Conservation (phyloP, 768 basidiomycete genomes). For the Amanita pallidorosea region DNA sequence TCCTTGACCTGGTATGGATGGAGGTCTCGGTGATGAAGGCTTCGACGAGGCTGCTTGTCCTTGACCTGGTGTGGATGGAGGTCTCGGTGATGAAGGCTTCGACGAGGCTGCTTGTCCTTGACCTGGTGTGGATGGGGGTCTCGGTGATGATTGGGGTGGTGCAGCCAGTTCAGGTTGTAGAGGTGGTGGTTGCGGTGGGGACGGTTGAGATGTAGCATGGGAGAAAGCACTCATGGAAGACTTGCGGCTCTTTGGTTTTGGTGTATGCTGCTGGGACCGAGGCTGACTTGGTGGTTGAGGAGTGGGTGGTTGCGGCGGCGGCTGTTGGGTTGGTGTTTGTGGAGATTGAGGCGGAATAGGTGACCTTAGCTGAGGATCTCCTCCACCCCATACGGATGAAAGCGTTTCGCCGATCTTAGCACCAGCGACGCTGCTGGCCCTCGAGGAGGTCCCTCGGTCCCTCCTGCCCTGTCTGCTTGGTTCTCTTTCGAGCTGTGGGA, state of each 20-base stretch:
- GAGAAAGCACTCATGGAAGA: background rate
- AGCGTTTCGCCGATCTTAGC: constrained; percentile 31
- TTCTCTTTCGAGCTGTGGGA: background rate
- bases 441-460: background rate
- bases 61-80: background rate
- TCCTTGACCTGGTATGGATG: background rate
- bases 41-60: background rate
- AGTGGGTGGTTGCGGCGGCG: background rate
- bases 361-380: constrained; percentile 6
- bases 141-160: background rate
- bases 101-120: background rate
- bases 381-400: constrained; percentile 36
- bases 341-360: constrained; percentile 5
- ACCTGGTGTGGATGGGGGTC: background rate
- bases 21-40: background rate
- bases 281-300: background rate
- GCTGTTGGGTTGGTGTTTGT: constrained; percentile 8
- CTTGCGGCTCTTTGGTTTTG: constrained; percentile 3
- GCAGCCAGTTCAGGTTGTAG: background rate
- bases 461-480: background rate
- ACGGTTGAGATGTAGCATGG: background rate
- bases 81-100: background rate
- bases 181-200: background rate
- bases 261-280: background rate
- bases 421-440: constrained; percentile 3